Conservation (phyloP, 768 basidiomycete species). For the Leccinum ochraceum region DNA sequence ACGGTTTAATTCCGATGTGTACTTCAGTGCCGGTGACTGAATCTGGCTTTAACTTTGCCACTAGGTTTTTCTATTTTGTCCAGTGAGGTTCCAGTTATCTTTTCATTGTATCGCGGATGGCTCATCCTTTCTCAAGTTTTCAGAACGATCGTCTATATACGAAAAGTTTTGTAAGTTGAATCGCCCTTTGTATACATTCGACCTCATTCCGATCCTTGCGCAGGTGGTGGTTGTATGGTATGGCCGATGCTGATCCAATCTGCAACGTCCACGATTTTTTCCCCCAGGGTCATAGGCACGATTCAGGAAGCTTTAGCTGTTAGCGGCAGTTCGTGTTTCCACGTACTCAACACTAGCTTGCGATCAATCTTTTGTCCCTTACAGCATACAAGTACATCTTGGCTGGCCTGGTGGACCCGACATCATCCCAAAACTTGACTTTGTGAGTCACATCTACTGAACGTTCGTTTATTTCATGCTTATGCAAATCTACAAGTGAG, state of each 20-base stretch:
- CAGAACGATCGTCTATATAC: not conserved
- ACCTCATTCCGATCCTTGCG: no score
- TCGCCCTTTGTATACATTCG: not conserved
- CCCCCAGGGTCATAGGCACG: not conserved
- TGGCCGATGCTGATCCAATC: not conserved
- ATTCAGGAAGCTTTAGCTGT: not conserved
- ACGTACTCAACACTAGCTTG: not conserved
- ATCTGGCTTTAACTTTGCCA: not conserved
- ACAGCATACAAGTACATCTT: not conserved
- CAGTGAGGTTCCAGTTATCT: not conserved
- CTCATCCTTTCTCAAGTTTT: not conserved
- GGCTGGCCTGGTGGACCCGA: not conserved
- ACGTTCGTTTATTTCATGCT: not conserved
- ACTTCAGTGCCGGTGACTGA: not conserved
- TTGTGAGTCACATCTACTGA: not conserved
- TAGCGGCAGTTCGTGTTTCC: not conserved
- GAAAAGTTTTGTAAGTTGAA: not conserved
- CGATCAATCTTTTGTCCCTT: no score
- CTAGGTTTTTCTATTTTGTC: not conserved
- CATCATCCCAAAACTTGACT: not conserved
- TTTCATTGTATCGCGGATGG: not conserved
- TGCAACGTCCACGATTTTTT: not conserved
- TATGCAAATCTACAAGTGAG: not conserved
- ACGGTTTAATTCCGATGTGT: not conserved
- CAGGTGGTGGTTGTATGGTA: not conserved